A percentile compares a stretch with the other conserved stretches of the same genome.
phyloP scores from a whole-genome alignment of 306 rosid species.

The Mucuna pruriens region DNA sequence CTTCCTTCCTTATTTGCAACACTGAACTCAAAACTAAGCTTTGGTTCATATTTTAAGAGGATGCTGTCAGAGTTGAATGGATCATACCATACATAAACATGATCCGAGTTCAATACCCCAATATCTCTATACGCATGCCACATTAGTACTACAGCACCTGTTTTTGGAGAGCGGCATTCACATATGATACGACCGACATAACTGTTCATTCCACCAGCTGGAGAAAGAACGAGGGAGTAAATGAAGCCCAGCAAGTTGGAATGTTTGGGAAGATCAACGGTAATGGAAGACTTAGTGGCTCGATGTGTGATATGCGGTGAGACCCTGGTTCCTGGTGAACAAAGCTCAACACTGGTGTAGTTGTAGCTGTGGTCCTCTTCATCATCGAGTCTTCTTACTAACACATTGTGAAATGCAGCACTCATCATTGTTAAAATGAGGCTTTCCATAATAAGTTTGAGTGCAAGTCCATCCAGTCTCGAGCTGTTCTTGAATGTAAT shows the following conservation, averaged over 20 bases:
- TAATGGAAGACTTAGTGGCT: background rate
- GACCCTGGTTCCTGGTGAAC: constrained; percentile 15
- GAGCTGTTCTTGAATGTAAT: constrained; percentile 1
- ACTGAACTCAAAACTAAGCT: constrained; percentile 26
- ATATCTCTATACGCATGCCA: too few species aligned
- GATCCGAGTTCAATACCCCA: constrained; percentile 1
- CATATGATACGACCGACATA: background rate
- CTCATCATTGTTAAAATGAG: background rate
- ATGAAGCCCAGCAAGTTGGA: constrained; percentile 26
- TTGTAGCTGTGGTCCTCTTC: background rate
- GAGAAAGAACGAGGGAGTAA: constrained; percentile 38
- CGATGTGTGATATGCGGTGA: background rate
- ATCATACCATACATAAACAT: constrained; percentile 49
- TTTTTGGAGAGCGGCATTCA: background rate
- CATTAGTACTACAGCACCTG: too few species aligned
- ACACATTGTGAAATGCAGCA: constrained; percentile 15
- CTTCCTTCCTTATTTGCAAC: background rate
- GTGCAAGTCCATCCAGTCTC: background rate
- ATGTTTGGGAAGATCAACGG: background rate
- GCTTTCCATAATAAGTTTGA: background rate
- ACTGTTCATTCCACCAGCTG: background rate
- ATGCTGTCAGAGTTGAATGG: constrained; percentile 37
- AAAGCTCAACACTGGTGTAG: constrained; percentile 1
- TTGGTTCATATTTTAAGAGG: background rate
- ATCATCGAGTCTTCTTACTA: background rate